A percentile compares a stretch with the other conserved stretches of the same genome.
Evolutionary conservation across 768 basidiomycete genomes (phyloP).

Genomic region (Albatrellus ellisii): DNA sequence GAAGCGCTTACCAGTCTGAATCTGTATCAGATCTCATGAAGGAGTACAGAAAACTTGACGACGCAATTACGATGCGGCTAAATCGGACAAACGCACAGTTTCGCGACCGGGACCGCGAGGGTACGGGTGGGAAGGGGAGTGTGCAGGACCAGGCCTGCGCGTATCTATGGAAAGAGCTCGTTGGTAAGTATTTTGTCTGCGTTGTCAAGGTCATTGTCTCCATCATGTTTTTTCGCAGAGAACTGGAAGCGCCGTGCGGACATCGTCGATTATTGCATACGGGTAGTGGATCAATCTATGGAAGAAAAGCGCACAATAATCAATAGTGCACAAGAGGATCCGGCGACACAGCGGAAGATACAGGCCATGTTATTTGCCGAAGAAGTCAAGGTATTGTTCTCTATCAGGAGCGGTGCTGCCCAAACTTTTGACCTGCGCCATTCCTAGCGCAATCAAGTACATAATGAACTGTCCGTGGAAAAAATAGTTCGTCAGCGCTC

Average conservation of each 20-base stretch:
- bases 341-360: constrained; percentile 31
- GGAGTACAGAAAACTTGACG: constrained; percentile 74
- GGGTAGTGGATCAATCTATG: constrained; percentile 52
- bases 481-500: constrained; percentile 57
- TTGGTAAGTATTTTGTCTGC: constrained; percentile 36
- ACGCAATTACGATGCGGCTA: constrained; percentile 65
- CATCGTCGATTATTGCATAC: constrained; percentile 65
- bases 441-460: constrained; percentile 56
- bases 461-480: constrained; percentile 62
- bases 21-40: constrained; percentile 51
- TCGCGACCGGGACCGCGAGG: constrained; percentile 54
- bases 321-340: constrained; percentile 30
- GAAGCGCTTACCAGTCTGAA: constrained; percentile 5
- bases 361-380: constrained; percentile 49
- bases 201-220: constrained; percentile 13
- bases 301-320: constrained; percentile 38
- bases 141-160: constrained; percentile 66
- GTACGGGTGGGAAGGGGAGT: constrained; percentile 30
- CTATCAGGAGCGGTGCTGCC: background rate
- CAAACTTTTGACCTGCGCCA: constrained; percentile 6
- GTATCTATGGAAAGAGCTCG: constrained; percentile 65
- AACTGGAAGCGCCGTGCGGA: constrained; percentile 62
- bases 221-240: constrained; percentile 22
- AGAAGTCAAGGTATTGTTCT: constrained; percentile 50
- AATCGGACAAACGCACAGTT: constrained; percentile 69